Evolutionary conservation across 2,329 filamentous ascomycete species (phyloP), one percentile per base, ranked within the genome.

Genomic region (Thielaviopsis populi): DNA sequence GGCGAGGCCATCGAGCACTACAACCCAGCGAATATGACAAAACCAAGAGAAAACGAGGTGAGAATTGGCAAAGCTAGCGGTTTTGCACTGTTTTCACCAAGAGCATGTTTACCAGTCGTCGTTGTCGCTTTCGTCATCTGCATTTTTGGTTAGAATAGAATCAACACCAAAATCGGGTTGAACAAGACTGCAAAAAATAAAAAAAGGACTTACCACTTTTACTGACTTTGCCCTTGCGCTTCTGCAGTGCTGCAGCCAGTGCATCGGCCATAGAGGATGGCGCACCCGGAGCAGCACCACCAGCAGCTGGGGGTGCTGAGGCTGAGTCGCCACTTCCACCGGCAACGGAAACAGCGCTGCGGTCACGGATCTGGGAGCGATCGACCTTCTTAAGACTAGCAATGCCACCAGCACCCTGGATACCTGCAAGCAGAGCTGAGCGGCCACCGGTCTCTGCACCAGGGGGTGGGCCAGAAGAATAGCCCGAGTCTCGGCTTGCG

Each of bases 211-310:
- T 83, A 96, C 92, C 92, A 79, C 89, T 95, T 73, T 89, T 87
- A 76, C 89, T 89, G 73, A 96, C 92, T 79, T 95, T 96, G 74
- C 90, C 84, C 79, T 96, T 96, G 74, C 92, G 82, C 76, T 89
- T 88, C 71, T 86, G 83, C 69, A 91, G 75, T 65, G 87, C 88
- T 66, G 84, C 86, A 66, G 89, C 89, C 69, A 96, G 76, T 59
- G 90, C 91, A 76, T 87, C 89, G 24, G 90, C 89, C 80, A 96
- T 83, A 42, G 83, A 85, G 64, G 84, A 83, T 11, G 82, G 80
- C 19, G 78, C 80, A 53, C 80, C 80, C 48, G 78, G 71, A n/a
- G 77, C 73, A 19, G 78, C 71, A 19, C 79, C 79, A 53, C 79
- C 73, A 27, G 80, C 80, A 56, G 81, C 75, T 8, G 82, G 75